These are phyloP conservation scores for Nicotiana tabacum DNA, from an alignment of 257 asterid genomes.

Conservation along the genomic window DNA sequence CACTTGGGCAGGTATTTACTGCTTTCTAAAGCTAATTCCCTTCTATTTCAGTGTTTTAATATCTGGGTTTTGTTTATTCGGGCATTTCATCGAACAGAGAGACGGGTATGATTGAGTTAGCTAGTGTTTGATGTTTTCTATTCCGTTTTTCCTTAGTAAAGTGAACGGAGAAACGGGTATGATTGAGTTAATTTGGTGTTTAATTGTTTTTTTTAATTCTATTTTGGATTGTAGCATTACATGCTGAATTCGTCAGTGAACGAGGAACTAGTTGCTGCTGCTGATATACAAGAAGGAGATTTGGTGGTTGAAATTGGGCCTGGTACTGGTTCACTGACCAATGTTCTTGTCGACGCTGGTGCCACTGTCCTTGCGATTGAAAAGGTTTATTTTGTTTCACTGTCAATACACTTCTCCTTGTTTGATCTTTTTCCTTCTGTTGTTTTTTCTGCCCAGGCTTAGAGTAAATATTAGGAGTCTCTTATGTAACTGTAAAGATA, in stretches of 20 bases:
- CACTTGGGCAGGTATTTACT: conserved; percentile 74
- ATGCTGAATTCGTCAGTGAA: conserved; percentile 74
- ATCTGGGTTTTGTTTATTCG: neutral
- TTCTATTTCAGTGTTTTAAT: neutral
- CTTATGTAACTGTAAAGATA: neutral
- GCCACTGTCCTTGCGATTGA: conserved; percentile 92
- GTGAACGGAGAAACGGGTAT: neutral
- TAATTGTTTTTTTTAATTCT: neutral
- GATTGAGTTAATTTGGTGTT: neutral
- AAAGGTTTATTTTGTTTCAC: conserved; percentile 48
- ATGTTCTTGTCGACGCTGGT: conserved; percentile 71
- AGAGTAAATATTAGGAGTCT: neutral
- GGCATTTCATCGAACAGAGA: conserved; percentile 7
- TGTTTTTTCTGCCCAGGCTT: neutral
- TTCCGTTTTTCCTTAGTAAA: neutral
- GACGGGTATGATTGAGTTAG: neutral
- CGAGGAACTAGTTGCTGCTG: conserved; percentile 68
- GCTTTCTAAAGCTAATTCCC: neutral
- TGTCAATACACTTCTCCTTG: neutral
- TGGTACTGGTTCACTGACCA: conserved; percentile 95
- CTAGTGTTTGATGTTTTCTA: neutral
- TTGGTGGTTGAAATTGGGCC: conserved; percentile 92
- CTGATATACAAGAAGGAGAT: conserved; percentile 76
- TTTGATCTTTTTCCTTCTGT: neutral
- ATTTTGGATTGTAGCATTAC: conserved; percentile 59